These are phyloP conservation scores for Ephemerocybe angulata DNA, from an alignment of 768 basidiomycete genomes.

Conservation along the genomic window DNA sequence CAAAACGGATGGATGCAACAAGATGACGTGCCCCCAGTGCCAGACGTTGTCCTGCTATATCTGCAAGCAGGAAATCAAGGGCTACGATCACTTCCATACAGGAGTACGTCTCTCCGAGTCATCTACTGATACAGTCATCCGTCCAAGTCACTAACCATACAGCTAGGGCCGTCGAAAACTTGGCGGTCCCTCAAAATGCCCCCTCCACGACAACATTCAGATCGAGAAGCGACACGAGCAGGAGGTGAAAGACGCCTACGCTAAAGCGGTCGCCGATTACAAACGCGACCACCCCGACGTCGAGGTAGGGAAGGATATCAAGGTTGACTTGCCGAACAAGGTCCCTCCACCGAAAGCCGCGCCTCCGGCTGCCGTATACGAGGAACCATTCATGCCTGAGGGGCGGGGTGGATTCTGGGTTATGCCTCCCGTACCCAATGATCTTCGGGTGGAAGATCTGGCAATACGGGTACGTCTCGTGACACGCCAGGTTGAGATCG, in stretches of 20 bases:
- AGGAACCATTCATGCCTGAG: no score
- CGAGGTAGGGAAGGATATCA: constrained; percentile 48
- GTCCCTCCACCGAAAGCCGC: no score
- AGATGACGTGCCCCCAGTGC: constrained; percentile 81
- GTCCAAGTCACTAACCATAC: neutral
- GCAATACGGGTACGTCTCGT: no score
- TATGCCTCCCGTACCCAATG: no score
- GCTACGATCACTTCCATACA: constrained; percentile 74
- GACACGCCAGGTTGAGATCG: no score
- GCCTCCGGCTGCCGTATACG: no score
- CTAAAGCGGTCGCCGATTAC: constrained; percentile 61
- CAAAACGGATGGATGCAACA: constrained; percentile 86
- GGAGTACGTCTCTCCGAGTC: constrained; percentile 25
- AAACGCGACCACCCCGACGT: constrained; percentile 60
- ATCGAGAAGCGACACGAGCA: constrained; percentile 62
- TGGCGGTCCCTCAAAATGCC: constrained; percentile 36
- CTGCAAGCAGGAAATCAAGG: constrained; percentile 67
- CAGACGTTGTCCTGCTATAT: constrained; percentile 76
- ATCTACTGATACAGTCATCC: constrained; percentile 4
- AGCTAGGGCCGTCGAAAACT: constrained; percentile 15
- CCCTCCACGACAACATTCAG: constrained; percentile 64
- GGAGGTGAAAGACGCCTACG: constrained; percentile 68
- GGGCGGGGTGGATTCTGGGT: no score
- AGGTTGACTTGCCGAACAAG: constrained; percentile 66
- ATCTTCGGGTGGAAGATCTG: no score